These are phyloP conservation scores for Eimeria maxima DNA, from an alignment of 169 alveolate genomes.

Conservation along the genomic window DNA sequence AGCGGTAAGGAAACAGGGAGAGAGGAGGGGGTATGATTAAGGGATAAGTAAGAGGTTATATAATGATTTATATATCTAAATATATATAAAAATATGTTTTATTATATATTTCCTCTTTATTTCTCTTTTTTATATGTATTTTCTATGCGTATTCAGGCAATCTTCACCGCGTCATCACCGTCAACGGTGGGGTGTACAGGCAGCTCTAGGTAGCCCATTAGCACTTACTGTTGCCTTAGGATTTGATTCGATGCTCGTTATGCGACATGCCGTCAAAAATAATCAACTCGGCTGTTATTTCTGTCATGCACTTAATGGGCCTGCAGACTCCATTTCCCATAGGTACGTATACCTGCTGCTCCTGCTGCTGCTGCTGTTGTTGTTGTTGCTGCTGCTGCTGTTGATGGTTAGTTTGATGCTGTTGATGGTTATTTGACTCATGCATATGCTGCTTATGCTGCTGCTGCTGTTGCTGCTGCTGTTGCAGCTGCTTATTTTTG, in stretches of 20 bases:
- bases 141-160: too few species aligned
- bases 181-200: neutral
- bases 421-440: too few species aligned
- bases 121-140: too few species aligned
- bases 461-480: neutral
- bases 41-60: too few species aligned
- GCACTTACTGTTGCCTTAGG: conserved; percentile 97
- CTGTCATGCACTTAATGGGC: conserved; percentile 96
- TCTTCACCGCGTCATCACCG: too few species aligned
- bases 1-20: conserved; percentile 51
- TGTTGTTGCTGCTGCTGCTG: too few species aligned
- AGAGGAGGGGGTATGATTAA: too few species aligned
- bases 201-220: conserved; percentile 81
- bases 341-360: conserved; percentile 83
- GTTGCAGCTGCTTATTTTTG: neutral
- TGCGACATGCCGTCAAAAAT: conserved; percentile 90
- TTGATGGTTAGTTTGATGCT: too few species aligned
- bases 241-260: conserved; percentile 95
- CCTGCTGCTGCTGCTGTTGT: too few species aligned
- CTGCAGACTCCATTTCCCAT: conserved; percentile 93
- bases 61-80: too few species aligned
- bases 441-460: neutral
- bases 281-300: conserved; percentile 95
- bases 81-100: too few species aligned
- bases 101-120: too few species aligned